Conservation (phyloP, 345 rosid genomes). For the Cardamine occulta region DNA sequence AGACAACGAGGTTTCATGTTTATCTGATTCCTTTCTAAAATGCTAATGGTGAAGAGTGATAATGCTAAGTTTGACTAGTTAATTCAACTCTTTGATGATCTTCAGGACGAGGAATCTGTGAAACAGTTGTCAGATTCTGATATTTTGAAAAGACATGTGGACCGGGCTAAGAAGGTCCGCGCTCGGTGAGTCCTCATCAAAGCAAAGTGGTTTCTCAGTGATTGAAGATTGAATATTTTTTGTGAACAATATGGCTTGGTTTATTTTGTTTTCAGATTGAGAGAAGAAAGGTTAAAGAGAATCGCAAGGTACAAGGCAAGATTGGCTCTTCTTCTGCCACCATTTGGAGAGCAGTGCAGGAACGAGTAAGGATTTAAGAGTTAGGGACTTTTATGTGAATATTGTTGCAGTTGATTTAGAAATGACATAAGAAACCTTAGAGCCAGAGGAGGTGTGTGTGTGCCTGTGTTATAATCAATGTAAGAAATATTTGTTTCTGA, state of each 20-base stretch:
- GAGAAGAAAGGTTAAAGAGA: slow-evolving; percentile 69
- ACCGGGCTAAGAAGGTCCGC: slow-evolving; percentile 79
- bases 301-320: slow-evolving; percentile 84
- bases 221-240: not conserved
- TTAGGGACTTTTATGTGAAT: slow-evolving; percentile 28
- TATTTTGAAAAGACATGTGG: slow-evolving; percentile 69
- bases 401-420: slow-evolving; percentile 24
- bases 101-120: slow-evolving; percentile 64
- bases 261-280: slow-evolving; percentile 53
- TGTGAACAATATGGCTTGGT: slow-evolving; percentile 8
- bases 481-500: not conserved
- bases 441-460: slow-evolving; percentile 1
- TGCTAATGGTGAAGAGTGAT: not conserved
- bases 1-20: slow-evolving; percentile 56
- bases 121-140: slow-evolving; percentile 63
- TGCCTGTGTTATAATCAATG: not conserved
- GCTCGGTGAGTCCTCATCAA: slow-evolving; percentile 53
- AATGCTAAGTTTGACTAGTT: slow-evolving; percentile 5
- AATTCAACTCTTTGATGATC: slow-evolving; percentile 12
- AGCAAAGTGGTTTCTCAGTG: slow-evolving; percentile 20
- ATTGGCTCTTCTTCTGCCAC: slow-evolving; percentile 90
- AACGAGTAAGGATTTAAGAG: slow-evolving; percentile 43
- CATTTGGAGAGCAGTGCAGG: slow-evolving; percentile 65
- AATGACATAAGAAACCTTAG: slow-evolving; percentile 9
- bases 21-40: slow-evolving; percentile 3